These are phyloP conservation scores for Yarrowia hollandica DNA, from an alignment of 805 yeast species.

Conservation along the genomic window DNA sequence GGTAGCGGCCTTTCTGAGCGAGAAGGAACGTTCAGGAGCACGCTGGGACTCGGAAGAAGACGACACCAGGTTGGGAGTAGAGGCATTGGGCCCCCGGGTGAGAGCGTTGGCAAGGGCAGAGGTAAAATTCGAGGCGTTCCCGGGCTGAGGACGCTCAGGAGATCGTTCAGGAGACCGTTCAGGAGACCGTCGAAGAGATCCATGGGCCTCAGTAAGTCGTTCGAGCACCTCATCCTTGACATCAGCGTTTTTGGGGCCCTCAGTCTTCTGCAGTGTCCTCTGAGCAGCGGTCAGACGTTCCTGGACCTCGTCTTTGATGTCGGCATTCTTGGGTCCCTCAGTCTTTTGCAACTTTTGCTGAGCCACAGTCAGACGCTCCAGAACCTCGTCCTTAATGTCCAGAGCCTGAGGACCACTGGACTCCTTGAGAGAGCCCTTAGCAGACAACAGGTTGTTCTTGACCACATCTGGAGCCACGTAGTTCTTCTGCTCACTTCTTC, in stretches of 20 bases:
- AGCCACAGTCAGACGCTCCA: slow-evolving; percentile 17
- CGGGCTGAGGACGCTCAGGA: slow-evolving; percentile 3
- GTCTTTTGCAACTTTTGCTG: neutral
- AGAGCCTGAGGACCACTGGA: slow-evolving; percentile 10
- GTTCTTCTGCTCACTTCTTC: slow-evolving; percentile 33
- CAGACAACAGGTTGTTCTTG: slow-evolving; percentile 31
- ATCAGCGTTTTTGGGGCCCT: slow-evolving; percentile 15
- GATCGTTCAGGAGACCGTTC: slow-evolving; percentile 7
- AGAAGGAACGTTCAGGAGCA: neutral
- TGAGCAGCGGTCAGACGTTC: slow-evolving; percentile 16
- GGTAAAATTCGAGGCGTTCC: neutral
- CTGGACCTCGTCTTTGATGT: slow-evolving; percentile 20
- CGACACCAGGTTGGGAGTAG: neutral
- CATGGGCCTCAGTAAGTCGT: slow-evolving; percentile 19
- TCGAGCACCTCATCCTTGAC: slow-evolving; percentile 22
- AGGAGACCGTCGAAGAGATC: neutral
- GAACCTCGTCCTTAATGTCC: slow-evolving; percentile 11
- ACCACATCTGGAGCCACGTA: slow-evolving; percentile 33
- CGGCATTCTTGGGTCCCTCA: slow-evolving; percentile 11
- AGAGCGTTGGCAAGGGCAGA: slow-evolving; percentile 8
- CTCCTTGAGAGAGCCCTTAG: slow-evolving; percentile 31
- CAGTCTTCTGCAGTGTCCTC: slow-evolving; percentile 4
- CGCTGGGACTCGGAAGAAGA: neutral
- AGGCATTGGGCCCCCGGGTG: slow-evolving; percentile 6
- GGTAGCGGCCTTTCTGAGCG: slow-evolving; percentile 33